Conservation (phyloP, 805 yeast genomes). For the Diddensiella transvaalensis region DNA sequence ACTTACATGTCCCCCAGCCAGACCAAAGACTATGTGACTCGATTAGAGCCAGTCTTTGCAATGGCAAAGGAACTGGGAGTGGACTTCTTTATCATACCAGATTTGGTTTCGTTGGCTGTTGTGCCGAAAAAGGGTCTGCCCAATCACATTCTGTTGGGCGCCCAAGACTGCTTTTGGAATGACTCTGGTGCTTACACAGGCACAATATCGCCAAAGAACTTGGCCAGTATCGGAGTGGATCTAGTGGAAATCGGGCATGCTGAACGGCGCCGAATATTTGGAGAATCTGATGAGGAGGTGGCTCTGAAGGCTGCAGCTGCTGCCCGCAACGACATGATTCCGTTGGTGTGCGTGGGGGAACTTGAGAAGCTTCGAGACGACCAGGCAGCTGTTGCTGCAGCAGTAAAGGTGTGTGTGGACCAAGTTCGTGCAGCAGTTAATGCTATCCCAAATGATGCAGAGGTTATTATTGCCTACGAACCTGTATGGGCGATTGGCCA, state of each 20-base stretch:
- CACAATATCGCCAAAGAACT: conserved; percentile 26
- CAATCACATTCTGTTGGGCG: conserved; percentile 21
- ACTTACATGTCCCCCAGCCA: conserved; percentile 33
- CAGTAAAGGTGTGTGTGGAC: conserved; percentile 19
- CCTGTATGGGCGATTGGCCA: conserved; percentile 35
- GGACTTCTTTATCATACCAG: conserved; percentile 26
- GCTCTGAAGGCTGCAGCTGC: conserved; percentile 25
- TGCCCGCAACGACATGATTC: conserved; percentile 22
- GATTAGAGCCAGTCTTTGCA: conserved; percentile 14
- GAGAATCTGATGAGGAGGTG: conserved; percentile 27
- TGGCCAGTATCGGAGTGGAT: conserved; percentile 24
- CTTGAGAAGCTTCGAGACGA: conserved; percentile 2
- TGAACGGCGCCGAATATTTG: conserved; percentile 27
- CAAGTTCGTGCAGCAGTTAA: conserved; percentile 21
- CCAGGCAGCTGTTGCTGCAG: conserved; percentile 12
- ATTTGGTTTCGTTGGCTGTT: conserved; percentile 23
- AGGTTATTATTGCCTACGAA: conserved; percentile 30
- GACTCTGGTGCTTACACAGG: conserved; percentile 32
- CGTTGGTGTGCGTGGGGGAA: conserved; percentile 30
- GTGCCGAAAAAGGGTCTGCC: conserved; percentile 5
- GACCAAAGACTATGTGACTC: conserved; percentile 19
- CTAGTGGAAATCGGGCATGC: conserved; percentile 32
- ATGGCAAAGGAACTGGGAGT: conserved; percentile 14
- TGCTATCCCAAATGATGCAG: conserved; percentile 5
- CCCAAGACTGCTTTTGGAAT: conserved; percentile 30